Conservation (phyloP, 2,329 filamentous ascomycete species). For the Coniella vitis region DNA sequence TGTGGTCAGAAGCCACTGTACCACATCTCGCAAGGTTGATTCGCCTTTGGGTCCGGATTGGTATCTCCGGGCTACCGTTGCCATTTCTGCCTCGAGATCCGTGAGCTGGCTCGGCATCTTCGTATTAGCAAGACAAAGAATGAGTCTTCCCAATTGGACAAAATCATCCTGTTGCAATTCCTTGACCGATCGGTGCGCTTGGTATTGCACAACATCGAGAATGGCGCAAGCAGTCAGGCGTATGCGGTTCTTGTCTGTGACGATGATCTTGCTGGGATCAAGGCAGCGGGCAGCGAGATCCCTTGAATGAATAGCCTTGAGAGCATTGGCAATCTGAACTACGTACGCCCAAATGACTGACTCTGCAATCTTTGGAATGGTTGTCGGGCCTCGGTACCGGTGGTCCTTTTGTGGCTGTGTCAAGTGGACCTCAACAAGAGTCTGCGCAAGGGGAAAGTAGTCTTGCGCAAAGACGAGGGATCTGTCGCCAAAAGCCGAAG, state of each 20-base stretch:
- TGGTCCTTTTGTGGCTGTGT: conserved; percentile 34
- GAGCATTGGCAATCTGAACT: conserved; percentile 79
- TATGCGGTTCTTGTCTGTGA: conserved; percentile 86
- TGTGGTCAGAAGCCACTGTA: conserved; percentile 69
- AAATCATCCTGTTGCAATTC: conserved; percentile 89
- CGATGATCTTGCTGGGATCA: conserved; percentile 78
- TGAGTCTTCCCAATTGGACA: conserved; percentile 71
- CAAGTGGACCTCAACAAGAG: conserved; percentile 77
- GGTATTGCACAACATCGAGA: conserved; percentile 81
- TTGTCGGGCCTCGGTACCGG: conserved; percentile 25
- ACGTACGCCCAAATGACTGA: conserved; percentile 85
- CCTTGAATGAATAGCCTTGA: conserved; percentile 76
- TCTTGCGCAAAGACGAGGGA: conserved; percentile 91
- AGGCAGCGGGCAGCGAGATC: conserved; percentile 82
- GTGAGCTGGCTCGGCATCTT: conserved; percentile 42
- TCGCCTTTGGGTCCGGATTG: conserved; percentile 13
- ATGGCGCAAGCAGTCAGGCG: conserved; percentile 84
- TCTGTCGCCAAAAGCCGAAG: conserved; percentile 85
- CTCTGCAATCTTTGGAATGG: conserved; percentile 55
- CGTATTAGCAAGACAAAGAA: conserved; percentile 75
- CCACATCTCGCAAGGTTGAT: conserved; percentile 64
- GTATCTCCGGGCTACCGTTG: conserved; percentile 11
- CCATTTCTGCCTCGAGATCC: conserved; percentile 52
- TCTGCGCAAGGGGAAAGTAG: conserved; percentile 87
- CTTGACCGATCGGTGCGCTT: conserved; percentile 57